Evolutionary conservation across 805 yeast species (phyloP).

Genomic region (Naumovozyma baii): DNA sequence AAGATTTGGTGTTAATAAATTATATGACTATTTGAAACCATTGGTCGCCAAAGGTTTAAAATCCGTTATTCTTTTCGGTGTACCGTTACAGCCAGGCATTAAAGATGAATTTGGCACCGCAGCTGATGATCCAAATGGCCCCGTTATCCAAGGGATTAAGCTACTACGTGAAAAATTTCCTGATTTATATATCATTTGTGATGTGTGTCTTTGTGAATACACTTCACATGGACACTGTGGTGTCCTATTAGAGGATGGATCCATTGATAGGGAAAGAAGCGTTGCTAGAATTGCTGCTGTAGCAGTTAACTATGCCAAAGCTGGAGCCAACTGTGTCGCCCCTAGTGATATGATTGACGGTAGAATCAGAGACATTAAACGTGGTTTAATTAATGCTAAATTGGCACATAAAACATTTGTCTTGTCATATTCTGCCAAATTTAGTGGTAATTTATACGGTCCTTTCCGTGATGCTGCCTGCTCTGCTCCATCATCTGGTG

Average conservation of each 20-base stretch:
- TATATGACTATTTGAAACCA: constrained; percentile 58
- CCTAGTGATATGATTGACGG: constrained; percentile 99
- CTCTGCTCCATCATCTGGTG: constrained; percentile 80
- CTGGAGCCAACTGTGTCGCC: constrained; percentile 93
- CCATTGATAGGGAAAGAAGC: constrained; percentile 62
- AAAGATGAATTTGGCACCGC: constrained; percentile 79
- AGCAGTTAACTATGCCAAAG: constrained; percentile 88
- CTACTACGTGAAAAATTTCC: constrained; percentile 61
- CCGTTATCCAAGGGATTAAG: constrained; percentile 75
- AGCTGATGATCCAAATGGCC: constrained; percentile 95
- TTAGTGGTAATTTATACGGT: constrained; percentile 83
- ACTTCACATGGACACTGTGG: constrained; percentile 99
- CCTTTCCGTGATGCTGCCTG: constrained; percentile 98
- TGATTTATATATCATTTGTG: constrained; percentile 77
- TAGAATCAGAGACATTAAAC: constrained; percentile 76
- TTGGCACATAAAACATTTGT: constrained; percentile 82
- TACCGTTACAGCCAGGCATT: constrained; percentile 61
- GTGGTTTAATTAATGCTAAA: constrained; percentile 68
- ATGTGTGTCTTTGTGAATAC: constrained; percentile 93
- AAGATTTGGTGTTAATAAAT: constrained; percentile 73
- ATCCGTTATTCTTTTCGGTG: constrained; percentile 88
- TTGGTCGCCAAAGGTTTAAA: constrained; percentile 73
- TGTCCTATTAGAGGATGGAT: constrained; percentile 74
- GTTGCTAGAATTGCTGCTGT: constrained; percentile 85
- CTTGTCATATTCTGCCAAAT: constrained; percentile 91